Evolutionary conservation across 176 grass and related monocot species (phyloP).

Genomic region (Calamus simplicifolius): DNA sequence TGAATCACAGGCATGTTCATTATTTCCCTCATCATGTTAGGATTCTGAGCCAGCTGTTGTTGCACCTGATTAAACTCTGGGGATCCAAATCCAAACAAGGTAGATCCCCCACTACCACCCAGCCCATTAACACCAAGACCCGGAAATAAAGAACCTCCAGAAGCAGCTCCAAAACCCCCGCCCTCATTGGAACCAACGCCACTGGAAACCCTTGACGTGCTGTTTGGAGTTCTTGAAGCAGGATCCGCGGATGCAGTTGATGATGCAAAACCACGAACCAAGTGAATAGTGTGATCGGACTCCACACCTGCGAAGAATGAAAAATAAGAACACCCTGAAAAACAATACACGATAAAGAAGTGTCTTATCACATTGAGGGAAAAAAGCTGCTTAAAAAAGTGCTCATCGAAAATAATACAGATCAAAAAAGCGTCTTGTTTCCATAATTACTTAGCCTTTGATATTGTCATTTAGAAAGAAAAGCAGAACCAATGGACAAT

Average conservation of each 20-base stretch:
- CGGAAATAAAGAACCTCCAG: conserved; percentile 42
- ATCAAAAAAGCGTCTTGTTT: no score
- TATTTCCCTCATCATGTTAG: conserved; percentile 91
- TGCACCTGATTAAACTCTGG: conserved; percentile 83
- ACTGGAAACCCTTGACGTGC: conserved; percentile 2
- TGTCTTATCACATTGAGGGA: no score
- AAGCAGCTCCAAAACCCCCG: conserved; percentile 15
- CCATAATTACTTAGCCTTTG: no score
- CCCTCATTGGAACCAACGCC: no score
- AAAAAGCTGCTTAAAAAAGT: no score
- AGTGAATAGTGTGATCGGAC: conserved; percentile 90
- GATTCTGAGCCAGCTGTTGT: conserved; percentile 93
- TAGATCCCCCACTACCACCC: conserved; percentile 26
- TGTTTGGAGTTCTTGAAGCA: conserved; percentile 45
- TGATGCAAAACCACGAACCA: conserved; percentile 69
- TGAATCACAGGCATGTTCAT: conserved; percentile 95
- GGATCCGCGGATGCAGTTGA: conserved; percentile 34
- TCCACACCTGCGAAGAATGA: conserved; percentile 56
- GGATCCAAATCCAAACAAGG: conserved; percentile 48
- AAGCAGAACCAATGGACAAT: no score
- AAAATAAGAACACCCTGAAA: background rate
- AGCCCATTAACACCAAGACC: conserved; percentile 51
- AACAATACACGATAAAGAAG: no score
- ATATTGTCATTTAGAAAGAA: no score
- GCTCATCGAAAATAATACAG: no score